phyloP scores from a whole-genome alignment of 371 early-diverging fungal genomes.

The Rhizopus sp. region DNA sequence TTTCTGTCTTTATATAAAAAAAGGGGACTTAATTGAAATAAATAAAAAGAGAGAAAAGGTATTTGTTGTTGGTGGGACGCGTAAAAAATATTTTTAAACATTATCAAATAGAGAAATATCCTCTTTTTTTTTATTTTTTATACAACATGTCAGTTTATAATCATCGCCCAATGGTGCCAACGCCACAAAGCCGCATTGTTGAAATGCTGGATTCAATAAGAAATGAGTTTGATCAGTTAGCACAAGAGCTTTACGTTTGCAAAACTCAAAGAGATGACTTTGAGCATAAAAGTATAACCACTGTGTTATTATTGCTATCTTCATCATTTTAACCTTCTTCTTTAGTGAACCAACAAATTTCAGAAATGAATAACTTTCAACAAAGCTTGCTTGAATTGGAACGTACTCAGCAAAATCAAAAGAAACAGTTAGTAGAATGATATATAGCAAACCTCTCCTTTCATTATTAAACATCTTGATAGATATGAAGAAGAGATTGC shows the following conservation, averaged over 20 bases:
- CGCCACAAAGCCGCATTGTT: constrained; percentile 67
- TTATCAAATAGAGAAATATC: neutral
- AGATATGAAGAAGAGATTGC: constrained; percentile 56
- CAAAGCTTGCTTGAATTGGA: constrained; percentile 82
- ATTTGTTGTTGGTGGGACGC: constrained; percentile 4
- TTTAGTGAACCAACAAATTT: constrained; percentile 72
- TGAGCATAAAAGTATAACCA: constrained; percentile 81
- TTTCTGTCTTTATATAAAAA: constrained; percentile 1
- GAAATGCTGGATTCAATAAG: constrained; percentile 88
- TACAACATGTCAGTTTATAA: constrained; percentile 68
- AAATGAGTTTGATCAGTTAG: constrained; percentile 79
- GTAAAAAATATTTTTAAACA: neutral
- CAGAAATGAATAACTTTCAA: constrained; percentile 81
- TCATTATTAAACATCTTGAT: constrained; percentile 3
- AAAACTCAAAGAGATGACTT: constrained; percentile 87
- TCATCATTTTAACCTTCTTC: neutral
- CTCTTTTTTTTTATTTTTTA: constrained; percentile 4
- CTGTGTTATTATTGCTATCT: neutral
- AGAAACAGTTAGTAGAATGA: constrained; percentile 59
- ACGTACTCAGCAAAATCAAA: constrained; percentile 73
- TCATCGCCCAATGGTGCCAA: constrained; percentile 86
- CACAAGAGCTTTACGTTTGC: constrained; percentile 75
- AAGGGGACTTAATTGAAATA: neutral
- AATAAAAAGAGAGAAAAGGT: constrained; percentile 4
- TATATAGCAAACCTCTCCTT: neutral